Evolutionary conservation across 257 asterid species (phyloP).

Genomic region (Echites panduratus): DNA sequence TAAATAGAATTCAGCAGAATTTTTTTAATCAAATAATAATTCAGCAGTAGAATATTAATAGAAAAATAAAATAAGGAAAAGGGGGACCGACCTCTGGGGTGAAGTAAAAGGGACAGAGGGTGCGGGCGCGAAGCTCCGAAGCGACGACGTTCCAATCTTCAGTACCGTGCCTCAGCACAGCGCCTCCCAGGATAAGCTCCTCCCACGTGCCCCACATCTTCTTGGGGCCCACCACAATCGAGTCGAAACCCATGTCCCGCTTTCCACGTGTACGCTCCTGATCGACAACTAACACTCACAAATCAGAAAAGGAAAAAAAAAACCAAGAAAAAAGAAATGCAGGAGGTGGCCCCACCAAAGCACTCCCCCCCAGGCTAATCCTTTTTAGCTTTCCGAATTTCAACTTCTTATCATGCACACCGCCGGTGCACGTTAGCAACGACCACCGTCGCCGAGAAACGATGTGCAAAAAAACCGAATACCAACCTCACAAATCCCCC

Average conservation of each 20-base stretch:
- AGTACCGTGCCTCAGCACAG: slow-evolving; percentile 60
- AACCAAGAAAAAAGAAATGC: too few relatives aligned
- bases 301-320: background rate
- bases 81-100: slow-evolving; percentile 49
- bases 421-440: slow-evolving; percentile 28
- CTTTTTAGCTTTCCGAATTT: background rate
- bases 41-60: background rate
- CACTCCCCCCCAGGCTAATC: background rate
- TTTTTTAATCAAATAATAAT: background rate
- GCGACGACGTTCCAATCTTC: slow-evolving; percentile 76
- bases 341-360: too few relatives aligned
- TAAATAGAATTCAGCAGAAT: background rate
- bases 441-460: background rate
- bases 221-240: slow-evolving; percentile 31
- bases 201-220: slow-evolving; percentile 88
- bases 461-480: background rate
- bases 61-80: background rate
- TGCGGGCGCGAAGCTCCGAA: slow-evolving; percentile 62
- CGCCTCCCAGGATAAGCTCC: slow-evolving; percentile 76
- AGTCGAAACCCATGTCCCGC: slow-evolving; percentile 36
- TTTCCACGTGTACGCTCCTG: slow-evolving; percentile 37
- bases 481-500: background rate
- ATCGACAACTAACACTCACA: slow-evolving; percentile 8
- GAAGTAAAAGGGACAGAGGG: slow-evolving; percentile 41
- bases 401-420: slow-evolving; percentile 15